These are phyloP conservation scores for Kazachstania kunashirensis DNA, from an alignment of 805 yeast species.

Conservation along the genomic window DNA sequence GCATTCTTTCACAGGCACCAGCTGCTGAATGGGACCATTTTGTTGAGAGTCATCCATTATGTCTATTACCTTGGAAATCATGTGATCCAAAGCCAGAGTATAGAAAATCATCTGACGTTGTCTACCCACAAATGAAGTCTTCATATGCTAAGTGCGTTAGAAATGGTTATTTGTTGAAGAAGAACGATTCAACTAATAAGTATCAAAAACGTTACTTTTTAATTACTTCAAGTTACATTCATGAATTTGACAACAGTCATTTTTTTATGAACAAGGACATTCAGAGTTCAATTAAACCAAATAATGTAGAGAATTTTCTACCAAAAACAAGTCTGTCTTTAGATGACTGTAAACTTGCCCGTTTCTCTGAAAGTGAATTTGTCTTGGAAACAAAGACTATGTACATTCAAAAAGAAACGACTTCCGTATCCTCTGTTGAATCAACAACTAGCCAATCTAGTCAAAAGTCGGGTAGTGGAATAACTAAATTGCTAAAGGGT, in stretches of 20 bases:
- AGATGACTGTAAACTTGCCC: conserved; percentile 3
- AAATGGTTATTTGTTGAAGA: conserved; percentile 44
- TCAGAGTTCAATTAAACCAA: background rate
- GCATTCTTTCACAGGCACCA: conserved; percentile 42
- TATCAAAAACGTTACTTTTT: conserved; percentile 45
- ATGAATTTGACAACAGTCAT: conserved; percentile 44
- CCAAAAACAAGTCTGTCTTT: conserved; percentile 2
- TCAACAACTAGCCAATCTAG: too few species aligned
- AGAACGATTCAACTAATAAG: background rate
- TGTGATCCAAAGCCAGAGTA: conserved; percentile 31
- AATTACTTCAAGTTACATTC: conserved; percentile 53
- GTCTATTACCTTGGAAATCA: conserved; percentile 32
- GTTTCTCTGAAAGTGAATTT: conserved; percentile 44
- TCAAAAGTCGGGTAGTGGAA: too few species aligned
- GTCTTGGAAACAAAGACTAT: background rate
- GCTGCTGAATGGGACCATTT: conserved; percentile 62
- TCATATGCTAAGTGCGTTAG: conserved; percentile 42
- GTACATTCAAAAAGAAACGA: background rate
- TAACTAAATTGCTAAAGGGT: background rate
- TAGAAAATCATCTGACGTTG: conserved; percentile 38
- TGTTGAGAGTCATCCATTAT: conserved; percentile 35
- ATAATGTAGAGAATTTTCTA: background rate
- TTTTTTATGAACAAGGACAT: conserved; percentile 12
- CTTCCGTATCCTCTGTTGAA: too few species aligned
- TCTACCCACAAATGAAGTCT: conserved; percentile 43